These are phyloP conservation scores for Candida sanyiensis DNA, from an alignment of 805 yeast genomes.

Conservation along the genomic window DNA sequence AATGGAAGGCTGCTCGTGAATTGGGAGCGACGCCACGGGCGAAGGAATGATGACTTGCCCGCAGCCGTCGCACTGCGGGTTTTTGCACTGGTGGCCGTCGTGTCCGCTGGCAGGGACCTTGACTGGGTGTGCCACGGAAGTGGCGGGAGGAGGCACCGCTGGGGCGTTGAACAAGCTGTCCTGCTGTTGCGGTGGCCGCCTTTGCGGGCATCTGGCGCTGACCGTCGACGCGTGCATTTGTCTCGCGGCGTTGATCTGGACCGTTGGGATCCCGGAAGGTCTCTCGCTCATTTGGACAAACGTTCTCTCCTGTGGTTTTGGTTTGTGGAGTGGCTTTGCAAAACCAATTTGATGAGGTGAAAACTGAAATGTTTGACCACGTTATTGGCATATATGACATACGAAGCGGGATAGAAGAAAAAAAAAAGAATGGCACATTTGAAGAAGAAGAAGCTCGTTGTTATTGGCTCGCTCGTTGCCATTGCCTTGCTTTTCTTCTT, in stretches of 20 bases:
- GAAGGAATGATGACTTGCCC: conserved; percentile 75
- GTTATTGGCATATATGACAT: too few relatives aligned
- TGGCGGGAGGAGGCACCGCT: neutral
- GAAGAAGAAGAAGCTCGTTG: conserved; percentile 6
- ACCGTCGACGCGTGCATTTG: conserved; percentile 46
- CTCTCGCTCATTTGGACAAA: conserved; percentile 34
- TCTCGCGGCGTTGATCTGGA: conserved; percentile 56
- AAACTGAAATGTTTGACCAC: too few relatives aligned
- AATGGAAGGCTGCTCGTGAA: conserved; percentile 64
- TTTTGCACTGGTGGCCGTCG: conserved; percentile 25
- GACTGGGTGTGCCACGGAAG: conserved; percentile 14
- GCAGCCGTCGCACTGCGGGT: conserved; percentile 54
- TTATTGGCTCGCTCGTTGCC: conserved; percentile 9
- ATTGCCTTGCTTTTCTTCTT: conserved; percentile 18
- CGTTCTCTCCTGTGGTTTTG: too few relatives aligned
- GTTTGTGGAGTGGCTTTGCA: neutral
- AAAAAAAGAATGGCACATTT: neutral
- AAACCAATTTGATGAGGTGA: too few relatives aligned
- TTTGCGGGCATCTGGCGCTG: conserved; percentile 28
- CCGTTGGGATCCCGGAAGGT: conserved; percentile 41
- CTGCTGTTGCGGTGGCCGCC: conserved; percentile 2
- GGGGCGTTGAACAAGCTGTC: conserved; percentile 1
- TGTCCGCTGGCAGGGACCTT: conserved; percentile 41
- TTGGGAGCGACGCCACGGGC: conserved; percentile 60
- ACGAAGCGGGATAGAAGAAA: neutral